phyloP scores from a whole-genome alignment of 140 eudicot genomes.

The Oenanthe javanica region DNA sequence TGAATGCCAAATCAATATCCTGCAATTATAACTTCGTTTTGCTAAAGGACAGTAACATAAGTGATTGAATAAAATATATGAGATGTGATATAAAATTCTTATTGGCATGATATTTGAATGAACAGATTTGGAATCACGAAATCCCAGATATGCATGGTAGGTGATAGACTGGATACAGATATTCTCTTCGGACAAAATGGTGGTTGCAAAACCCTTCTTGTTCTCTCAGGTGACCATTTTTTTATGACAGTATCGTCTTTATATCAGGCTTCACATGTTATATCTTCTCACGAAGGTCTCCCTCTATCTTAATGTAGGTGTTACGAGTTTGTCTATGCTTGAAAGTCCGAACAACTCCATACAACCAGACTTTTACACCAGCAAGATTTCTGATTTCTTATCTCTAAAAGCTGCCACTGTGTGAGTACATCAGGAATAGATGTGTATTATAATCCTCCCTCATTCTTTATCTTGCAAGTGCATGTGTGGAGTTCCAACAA shows the following conservation, averaged over 20 bases:
- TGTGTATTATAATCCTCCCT: not conserved
- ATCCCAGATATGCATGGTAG: conserved; percentile 98
- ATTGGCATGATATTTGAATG: not conserved
- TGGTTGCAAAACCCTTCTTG: conserved; percentile 98
- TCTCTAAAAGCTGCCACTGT: conserved; percentile 71
- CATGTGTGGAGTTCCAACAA: not conserved
- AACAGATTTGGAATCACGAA: conserved; percentile 76
- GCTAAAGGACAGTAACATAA: not conserved
- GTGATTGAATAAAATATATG: not conserved
- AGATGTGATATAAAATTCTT: not conserved
- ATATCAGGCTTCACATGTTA: not conserved
- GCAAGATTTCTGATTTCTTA: conserved; percentile 90
- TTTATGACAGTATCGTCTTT: not conserved
- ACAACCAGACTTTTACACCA: conserved; percentile 95
- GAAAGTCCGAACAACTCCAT: conserved; percentile 75
- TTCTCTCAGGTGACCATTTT: conserved; percentile 62
- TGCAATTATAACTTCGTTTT: not conserved
- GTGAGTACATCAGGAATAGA: conserved; percentile 20
- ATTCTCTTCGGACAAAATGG: conserved; percentile 95
- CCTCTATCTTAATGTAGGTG: conserved; percentile 34
- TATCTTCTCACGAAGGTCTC: not conserved
- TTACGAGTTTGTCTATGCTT: conserved; percentile 78
- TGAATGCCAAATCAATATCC: not conserved
- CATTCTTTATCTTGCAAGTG: not conserved
- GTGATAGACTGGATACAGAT: conserved; percentile 97